phyloP scores from a whole-genome alignment of 441 rosid species.

The Pelargonium australe region DNA sequence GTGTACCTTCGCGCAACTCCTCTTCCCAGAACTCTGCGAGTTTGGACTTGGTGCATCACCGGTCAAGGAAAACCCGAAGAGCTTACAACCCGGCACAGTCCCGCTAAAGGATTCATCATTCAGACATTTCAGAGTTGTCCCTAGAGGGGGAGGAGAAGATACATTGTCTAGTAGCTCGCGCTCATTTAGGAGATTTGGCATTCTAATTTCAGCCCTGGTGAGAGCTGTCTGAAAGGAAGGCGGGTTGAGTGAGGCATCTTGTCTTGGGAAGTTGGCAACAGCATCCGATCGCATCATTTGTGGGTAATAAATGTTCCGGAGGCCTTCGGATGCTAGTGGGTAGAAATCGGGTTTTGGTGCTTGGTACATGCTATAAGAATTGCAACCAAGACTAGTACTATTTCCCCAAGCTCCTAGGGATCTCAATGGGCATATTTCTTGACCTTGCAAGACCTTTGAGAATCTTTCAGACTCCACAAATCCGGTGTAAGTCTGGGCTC shows the following conservation, averaged over 20 bases:
- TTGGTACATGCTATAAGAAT: slow-evolving; percentile 41
- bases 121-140: slow-evolving; percentile 31
- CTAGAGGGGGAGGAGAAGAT: slow-evolving; percentile 31
- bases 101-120: slow-evolving; percentile 31
- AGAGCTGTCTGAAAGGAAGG: slow-evolving; percentile 10
- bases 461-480: slow-evolving; percentile 53
- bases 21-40: slow-evolving; percentile 66
- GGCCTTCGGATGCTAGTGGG: slow-evolving; percentile 40
- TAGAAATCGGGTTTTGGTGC: slow-evolving; percentile 40
- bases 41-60: slow-evolving; percentile 43
- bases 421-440: slow-evolving; percentile 75
- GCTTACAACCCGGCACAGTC: slow-evolving; percentile 54
- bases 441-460: slow-evolving; percentile 98
- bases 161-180: slow-evolving; percentile 32
- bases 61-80: slow-evolving; percentile 77
- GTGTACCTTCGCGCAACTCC: slow-evolving; percentile 89
- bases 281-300: too few relatives aligned
- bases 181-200: slow-evolving; percentile 32
- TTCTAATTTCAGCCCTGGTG: slow-evolving; percentile 32
- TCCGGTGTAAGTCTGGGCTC: slow-evolving; percentile 43
- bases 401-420: slow-evolving; percentile 51
- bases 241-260: slow-evolving; percentile 32
- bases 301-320: slow-evolving; percentile 37
- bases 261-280: slow-evolving; percentile 33
- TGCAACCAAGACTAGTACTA: slow-evolving; percentile 26